These are phyloP conservation scores for Primulina eburnea DNA, from an alignment of 257 asterid genomes.

Conservation along the genomic window DNA sequence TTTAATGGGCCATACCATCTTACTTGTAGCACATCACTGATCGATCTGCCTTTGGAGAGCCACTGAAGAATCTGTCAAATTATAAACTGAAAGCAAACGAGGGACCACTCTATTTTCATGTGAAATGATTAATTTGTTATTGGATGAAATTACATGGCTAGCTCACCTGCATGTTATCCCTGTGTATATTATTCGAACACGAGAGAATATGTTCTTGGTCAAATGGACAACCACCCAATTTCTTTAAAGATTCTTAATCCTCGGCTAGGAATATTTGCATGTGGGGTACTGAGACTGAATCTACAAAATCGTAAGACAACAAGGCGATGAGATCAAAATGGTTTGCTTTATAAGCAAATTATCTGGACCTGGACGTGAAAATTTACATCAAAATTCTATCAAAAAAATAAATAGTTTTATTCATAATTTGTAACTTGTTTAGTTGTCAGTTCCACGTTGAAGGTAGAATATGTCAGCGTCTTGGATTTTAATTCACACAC, in stretches of 20 bases:
- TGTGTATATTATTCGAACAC: slow-evolving; percentile 18
- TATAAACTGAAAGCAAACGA: slow-evolving; percentile 18
- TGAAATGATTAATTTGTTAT: slow-evolving; percentile 32
- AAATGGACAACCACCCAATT: slow-evolving; percentile 42
- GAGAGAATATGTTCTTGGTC: slow-evolving; percentile 37
- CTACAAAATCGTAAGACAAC: slow-evolving; percentile 45
- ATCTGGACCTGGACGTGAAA: too few relatives aligned
- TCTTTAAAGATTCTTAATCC: too few relatives aligned
- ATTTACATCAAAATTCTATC: too few relatives aligned
- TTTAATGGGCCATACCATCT: too few relatives aligned
- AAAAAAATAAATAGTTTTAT: too few relatives aligned
- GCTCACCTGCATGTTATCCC: slow-evolving; percentile 72
- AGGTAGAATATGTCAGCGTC: too few relatives aligned
- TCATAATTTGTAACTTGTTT: too few relatives aligned
- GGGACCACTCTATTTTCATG: slow-evolving; percentile 28
- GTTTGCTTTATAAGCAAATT: too few relatives aligned
- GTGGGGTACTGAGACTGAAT: slow-evolving; percentile 33
- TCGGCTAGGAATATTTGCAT: slow-evolving; percentile 21
- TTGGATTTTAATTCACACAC: too few relatives aligned
- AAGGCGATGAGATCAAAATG: slow-evolving; percentile 26
- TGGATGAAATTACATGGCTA: slow-evolving; percentile 25
- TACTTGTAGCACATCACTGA: background rate
- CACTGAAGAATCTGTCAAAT: slow-evolving; percentile 45
- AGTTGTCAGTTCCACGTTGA: too few relatives aligned
- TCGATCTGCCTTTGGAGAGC: slow-evolving; percentile 25